Conservation (phyloP, 495 filamentous ascomycete genomes). For the Penicillium samsonianum region DNA sequence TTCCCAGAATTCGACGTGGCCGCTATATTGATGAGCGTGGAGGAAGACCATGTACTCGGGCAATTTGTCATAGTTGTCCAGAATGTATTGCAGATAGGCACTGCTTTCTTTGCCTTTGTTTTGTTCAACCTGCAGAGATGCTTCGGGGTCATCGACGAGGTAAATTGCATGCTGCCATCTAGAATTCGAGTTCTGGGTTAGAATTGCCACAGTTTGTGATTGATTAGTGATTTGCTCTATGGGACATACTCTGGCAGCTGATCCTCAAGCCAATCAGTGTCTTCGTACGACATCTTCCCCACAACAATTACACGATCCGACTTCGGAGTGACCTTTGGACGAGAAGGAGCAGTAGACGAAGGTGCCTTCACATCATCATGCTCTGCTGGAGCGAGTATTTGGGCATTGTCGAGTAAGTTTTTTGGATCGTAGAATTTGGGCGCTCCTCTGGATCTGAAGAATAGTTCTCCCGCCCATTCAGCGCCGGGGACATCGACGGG, state of each 20-base stretch:
- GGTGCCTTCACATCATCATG: background rate
- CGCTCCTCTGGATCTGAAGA: background rate
- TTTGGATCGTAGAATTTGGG: background rate
- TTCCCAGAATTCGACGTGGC: constrained; percentile 45
- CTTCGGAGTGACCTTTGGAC: constrained; percentile 22
- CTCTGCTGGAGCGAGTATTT: constrained; percentile 2
- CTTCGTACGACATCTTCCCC: constrained; percentile 39
- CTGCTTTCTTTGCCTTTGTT: constrained; percentile 54
- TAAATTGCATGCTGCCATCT: constrained; percentile 58
- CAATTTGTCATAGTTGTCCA: constrained; percentile 51
- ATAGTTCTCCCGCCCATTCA: constrained; percentile 12
- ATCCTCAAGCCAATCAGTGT: constrained; percentile 43
- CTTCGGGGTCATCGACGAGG: constrained; percentile 57
- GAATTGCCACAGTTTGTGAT: background rate
- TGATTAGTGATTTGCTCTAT: background rate
- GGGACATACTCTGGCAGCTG: constrained; percentile 41
- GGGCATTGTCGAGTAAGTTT: background rate
- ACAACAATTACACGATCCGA: constrained; percentile 41
- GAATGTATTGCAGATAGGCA: constrained; percentile 53
- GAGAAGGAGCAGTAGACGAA: constrained; percentile 18
- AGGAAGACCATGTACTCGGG: constrained; percentile 52
- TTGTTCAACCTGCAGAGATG: constrained; percentile 36
- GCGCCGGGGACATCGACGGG: constrained; percentile 26
- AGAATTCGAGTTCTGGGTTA: constrained; percentile 1
- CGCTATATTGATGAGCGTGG: constrained; percentile 46